Base-by-base conservation (phyloP, 2,329 filamentous ascomycete genomes). In the Aspergillus sp. region DNA sequence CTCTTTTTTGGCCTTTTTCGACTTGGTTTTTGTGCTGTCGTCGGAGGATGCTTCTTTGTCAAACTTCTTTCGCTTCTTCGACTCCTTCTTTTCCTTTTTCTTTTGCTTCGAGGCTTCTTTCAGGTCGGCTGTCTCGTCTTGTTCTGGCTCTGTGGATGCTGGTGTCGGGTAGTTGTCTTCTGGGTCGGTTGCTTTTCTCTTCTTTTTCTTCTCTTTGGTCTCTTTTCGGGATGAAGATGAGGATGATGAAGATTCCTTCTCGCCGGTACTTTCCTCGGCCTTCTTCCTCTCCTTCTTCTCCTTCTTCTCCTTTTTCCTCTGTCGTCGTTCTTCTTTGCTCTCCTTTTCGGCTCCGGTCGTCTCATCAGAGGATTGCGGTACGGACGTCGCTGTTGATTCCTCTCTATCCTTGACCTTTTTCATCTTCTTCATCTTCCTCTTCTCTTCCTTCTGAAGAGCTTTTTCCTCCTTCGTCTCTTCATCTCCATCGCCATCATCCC, bases 11-110 rank as follows among this genome's bases (percentile, higher is more conserved):
- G 72, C 45, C 67, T 70, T 54, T 57, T 73, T 68, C 40, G 67
- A 67, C 53, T 74, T 78, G 44, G 76, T 75, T 47, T 76, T 73
- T 5, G 50, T 44, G 37, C 51, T 53, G 4, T 60, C 58, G 33
- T 63, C 64, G 6, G 53, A 45, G 42, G 52, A 50, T 30, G 51
- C 56, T 57, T 45, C 53, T 46, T 46, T 54, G 49, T 37, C 50
- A 47, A n/a, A 57, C 44, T 51, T 58, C 61, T 57, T 54, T 55
- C 42, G 45, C 42, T 38, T 52, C 43, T 43, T 56, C 47, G 37
- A 50, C 36, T 53, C 44, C 37, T 54, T 59, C 43, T 62, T 54
- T 30, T 49, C 45, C 38, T 47, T 52, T 46, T 53, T 51, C 26
- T 59, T 47, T 44, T 59, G 57, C 37, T 66, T 68, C 47, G 55